Percentiles rank a stretch among this genome's conserved stretches.
phyloP scores from a whole-genome alignment of 2,329 filamentous ascomycete genomes.

The Xylaria sp. region DNA sequence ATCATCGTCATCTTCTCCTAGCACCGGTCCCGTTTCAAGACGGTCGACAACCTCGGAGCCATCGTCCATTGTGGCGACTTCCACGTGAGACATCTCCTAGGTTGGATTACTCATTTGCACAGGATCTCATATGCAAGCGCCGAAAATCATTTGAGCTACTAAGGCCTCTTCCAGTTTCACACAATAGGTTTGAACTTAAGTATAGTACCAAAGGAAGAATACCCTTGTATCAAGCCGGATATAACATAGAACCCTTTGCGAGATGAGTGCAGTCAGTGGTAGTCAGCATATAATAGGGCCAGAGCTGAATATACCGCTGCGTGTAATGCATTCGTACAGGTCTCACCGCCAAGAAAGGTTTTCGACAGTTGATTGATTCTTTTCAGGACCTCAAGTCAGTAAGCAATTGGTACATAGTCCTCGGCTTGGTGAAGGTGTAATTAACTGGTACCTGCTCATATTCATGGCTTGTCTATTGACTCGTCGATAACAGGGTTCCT shows the following conservation, averaged over 20 bases:
- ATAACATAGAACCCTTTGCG: too few relatives aligned
- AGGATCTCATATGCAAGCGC: too few relatives aligned
- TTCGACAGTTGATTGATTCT: not conserved
- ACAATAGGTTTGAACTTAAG: too few relatives aligned
- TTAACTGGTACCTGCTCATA: not conserved
- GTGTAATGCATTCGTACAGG: not conserved
- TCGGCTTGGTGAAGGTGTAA: not conserved
- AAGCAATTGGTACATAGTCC: not conserved
- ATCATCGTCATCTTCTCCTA: conserved; percentile 40
- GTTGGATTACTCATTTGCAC: conserved; percentile 27
- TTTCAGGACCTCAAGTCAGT: not conserved
- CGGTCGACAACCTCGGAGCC: conserved; percentile 47
- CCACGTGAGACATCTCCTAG: conserved; percentile 30
- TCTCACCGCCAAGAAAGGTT: not conserved
- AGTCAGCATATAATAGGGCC: too few relatives aligned
- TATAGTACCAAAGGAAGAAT: too few relatives aligned
- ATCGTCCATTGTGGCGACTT: conserved; percentile 37
- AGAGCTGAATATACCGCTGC: not conserved
- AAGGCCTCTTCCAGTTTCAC: too few relatives aligned
- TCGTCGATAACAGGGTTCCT: too few relatives aligned
- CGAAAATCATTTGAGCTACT: too few relatives aligned
- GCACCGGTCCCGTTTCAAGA: conserved; percentile 43
- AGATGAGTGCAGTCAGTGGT: not conserved
- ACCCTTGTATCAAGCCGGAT: too few relatives aligned
- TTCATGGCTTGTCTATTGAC: too few relatives aligned